Base-by-base conservation (phyloP, 305 asterid genomes). In the Fraxinus dipetala region DNA sequence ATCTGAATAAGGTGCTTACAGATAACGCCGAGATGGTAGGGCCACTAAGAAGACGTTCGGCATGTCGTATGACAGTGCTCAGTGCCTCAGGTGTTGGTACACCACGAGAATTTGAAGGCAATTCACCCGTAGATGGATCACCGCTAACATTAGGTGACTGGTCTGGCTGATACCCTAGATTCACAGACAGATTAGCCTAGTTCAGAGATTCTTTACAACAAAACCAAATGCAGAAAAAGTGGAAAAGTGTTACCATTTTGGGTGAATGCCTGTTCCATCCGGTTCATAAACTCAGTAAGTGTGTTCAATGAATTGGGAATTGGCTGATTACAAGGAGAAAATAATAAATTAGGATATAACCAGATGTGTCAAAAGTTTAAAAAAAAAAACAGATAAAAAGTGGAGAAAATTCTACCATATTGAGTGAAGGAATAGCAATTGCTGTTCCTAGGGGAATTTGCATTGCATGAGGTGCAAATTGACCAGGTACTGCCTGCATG, bases 251-350 rank as follows among this genome's bases (percentile, higher is more conserved):
- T 84, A 93, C 98, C 98, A 83, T 85, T 91, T 84, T 78, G 92
- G 34, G 90, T 86, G 59, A 95, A 87, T 59, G 89, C 92, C 36
- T 56, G 85, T 87, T 92, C 98, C 98, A 95, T 89, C 79, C 80
- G 91, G 81, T 89, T 91, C 84, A 95, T 92, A 82, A 91, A 95
- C 84, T 91, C 97, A 30, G 85, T 76, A 77, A 95, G 92, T 1
- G 99, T 93, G 92, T 84, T 87, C 86, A 95, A 75, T 22, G 99
- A 93, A 86, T 95, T 94, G 35, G 94, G 95, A 86, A 95, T 90
- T 31, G 98, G 97, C 98, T 93, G 86, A 78, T 76, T 20, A 84
- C 32, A 72, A 67, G 77, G 30, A 86, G 34, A 81, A 79, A 51
- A 73, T 40, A 75, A 31, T 54, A 80, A 26, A 84, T 85, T 48